Evolutionary conservation across 441 rosid species (phyloP).

Genomic region (Rhodomyrtus psidioides): DNA sequence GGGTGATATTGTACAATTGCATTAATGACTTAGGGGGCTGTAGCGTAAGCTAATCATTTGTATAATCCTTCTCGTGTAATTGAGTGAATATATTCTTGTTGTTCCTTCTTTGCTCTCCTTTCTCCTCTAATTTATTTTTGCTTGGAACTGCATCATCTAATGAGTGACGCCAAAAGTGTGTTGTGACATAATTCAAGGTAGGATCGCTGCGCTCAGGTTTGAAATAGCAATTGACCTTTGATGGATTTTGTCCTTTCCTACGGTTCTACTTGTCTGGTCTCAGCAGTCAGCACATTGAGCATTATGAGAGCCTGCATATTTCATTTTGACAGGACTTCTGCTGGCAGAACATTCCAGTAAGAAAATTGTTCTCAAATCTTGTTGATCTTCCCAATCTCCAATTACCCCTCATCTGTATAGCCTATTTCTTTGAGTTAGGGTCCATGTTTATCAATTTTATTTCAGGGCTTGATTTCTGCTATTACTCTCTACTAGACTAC

Average conservation of each 20-base stretch:
- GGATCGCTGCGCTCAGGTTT: neutral
- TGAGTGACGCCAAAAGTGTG: neutral
- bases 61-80: neutral
- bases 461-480: neutral
- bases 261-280: neutral
- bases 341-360: neutral
- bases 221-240: neutral
- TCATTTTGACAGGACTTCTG: neutral
- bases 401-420: neutral
- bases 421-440: neutral
- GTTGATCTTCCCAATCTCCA: neutral
- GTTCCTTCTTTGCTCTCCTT: neutral
- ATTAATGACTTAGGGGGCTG: slow-evolving; percentile 5
- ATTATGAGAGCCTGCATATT: neutral
- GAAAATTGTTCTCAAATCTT: neutral
- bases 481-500: neutral
- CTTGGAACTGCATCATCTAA: neutral
- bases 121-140: neutral
- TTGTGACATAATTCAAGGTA: neutral
- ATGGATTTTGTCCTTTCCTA: neutral
- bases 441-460: neutral
- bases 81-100: neutral
- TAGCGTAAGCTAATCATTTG: neutral
- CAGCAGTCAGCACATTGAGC: neutral
- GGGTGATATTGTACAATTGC: neutral